Evolutionary conservation across 768 basidiomycete genomes (phyloP).

Genomic region (Hysterangium stoloniferum): DNA sequence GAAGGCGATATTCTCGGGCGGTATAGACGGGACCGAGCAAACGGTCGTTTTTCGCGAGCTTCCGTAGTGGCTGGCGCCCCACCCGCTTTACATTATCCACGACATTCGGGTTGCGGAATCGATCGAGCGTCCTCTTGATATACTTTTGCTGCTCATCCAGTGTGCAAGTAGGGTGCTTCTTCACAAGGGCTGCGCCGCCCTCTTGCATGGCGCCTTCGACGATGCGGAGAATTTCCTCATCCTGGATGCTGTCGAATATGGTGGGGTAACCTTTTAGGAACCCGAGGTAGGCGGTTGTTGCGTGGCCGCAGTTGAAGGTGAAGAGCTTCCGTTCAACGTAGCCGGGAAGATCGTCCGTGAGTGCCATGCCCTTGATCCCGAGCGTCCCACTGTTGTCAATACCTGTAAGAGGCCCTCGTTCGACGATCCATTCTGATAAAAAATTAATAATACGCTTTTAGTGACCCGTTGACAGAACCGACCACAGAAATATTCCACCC

Average conservation of each 20-base stretch:
- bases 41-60: constrained; percentile 28
- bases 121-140: constrained; percentile 25
- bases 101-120: constrained; percentile 29
- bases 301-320: constrained; percentile 36
- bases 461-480: neutral
- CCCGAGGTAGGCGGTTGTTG: constrained; percentile 32
- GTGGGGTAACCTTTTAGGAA: constrained; percentile 23
- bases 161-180: constrained; percentile 21
- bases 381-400: constrained; percentile 12
- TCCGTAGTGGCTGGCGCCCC: constrained; percentile 32
- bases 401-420: constrained; percentile 24
- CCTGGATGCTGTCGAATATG: constrained; percentile 26
- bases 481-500: constrained; percentile 31
- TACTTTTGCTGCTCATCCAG: constrained; percentile 22
- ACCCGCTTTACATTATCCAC: constrained; percentile 31
- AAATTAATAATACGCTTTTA: neutral
- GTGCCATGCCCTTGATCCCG: constrained; percentile 25
- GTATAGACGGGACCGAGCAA: constrained; percentile 30
- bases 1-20: constrained; percentile 26
- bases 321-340: constrained; percentile 38
- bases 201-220: constrained; percentile 29
- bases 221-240: constrained; percentile 22
- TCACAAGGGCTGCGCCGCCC: constrained; percentile 29
- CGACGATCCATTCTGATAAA: constrained; percentile 30
- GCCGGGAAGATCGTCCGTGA: constrained; percentile 25